Percentiles rank a stretch among this genome's conserved stretches.
phyloP scores from a whole-genome alignment of 257 asterid genomes.

The Orobanche coerulescens region DNA sequence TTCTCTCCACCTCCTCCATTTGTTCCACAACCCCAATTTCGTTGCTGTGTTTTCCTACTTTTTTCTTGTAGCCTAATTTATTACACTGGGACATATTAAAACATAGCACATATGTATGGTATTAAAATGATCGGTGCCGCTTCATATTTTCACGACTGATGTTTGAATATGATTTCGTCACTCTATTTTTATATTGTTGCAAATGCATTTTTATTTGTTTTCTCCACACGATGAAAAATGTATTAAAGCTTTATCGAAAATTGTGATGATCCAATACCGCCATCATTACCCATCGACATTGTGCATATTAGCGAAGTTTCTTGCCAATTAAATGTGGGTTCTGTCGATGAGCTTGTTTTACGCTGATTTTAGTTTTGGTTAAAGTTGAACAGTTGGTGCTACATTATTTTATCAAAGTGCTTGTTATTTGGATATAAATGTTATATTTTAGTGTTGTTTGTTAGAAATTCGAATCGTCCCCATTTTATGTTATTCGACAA shows the following conservation, averaged over 20 bases:
- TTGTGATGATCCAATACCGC: too few relatives aligned
- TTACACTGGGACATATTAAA: too few relatives aligned
- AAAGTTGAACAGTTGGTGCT: background rate
- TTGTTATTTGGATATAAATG: background rate
- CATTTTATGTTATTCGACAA: background rate
- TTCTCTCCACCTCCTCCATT: constrained; percentile 99
- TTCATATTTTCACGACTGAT: background rate
- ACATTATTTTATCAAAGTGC: background rate
- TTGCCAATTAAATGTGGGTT: background rate
- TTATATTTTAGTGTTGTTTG: background rate
- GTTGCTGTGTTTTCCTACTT: constrained; percentile 45
- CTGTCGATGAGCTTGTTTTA: background rate
- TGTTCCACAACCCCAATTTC: constrained; percentile 86
- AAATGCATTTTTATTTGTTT: background rate
- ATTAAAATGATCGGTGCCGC: too few relatives aligned
- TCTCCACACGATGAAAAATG: too few relatives aligned
- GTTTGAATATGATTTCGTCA: background rate
- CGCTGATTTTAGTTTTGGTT: background rate
- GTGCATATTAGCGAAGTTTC: background rate
- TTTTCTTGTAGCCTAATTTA: too few relatives aligned
- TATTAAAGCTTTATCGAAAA: too few relatives aligned
- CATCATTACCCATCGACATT: background rate
- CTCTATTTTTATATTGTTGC: background rate
- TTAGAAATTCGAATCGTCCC: background rate
- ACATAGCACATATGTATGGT: too few relatives aligned